Conservation (phyloP, 177 flowering plant species). For the Telopea speciosissima region DNA sequence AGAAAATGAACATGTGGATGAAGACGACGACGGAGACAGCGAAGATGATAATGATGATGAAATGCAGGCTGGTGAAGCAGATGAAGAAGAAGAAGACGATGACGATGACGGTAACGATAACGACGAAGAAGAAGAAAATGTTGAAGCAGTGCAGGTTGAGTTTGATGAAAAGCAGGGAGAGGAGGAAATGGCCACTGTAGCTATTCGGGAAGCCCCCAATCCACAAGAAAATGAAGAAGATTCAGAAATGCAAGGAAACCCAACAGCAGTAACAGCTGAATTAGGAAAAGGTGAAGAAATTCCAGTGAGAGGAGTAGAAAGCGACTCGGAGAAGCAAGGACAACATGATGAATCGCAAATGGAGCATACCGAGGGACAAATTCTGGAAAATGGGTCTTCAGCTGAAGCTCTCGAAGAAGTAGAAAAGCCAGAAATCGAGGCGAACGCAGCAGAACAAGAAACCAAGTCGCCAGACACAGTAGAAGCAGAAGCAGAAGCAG, state of each 20-base stretch:
- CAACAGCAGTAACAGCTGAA: not conserved
- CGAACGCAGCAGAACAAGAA: not conserved
- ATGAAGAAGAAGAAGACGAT: not conserved
- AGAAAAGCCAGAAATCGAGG: not conserved
- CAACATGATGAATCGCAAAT: not conserved
- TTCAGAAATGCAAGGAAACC: not conserved
- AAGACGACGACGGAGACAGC: not conserved
- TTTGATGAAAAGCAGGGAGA: not conserved
- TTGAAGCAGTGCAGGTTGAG: not conserved
- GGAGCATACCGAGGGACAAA: not conserved
- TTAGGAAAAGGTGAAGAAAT: conserved; percentile 3
- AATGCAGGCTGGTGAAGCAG: not conserved
- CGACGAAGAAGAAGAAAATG: not conserved
- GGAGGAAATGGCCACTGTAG: not conserved
- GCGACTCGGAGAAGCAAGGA: not conserved
- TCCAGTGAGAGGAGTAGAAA: conserved; percentile 5
- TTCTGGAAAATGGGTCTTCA: not conserved
- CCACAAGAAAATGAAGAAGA: not conserved
- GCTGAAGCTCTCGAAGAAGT: conserved; percentile 5
- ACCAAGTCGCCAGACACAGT: conserved; percentile 3
- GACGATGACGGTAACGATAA: not conserved
- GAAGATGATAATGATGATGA: not conserved
- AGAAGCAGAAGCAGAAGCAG: not conserved
- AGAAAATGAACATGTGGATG: not conserved
- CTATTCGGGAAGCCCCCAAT: not conserved